A percentile compares a stretch with the other conserved stretches of the same genome.
Evolutionary conservation across 306 rosid species (phyloP).

Genomic region (Potentilla sterilis): DNA sequence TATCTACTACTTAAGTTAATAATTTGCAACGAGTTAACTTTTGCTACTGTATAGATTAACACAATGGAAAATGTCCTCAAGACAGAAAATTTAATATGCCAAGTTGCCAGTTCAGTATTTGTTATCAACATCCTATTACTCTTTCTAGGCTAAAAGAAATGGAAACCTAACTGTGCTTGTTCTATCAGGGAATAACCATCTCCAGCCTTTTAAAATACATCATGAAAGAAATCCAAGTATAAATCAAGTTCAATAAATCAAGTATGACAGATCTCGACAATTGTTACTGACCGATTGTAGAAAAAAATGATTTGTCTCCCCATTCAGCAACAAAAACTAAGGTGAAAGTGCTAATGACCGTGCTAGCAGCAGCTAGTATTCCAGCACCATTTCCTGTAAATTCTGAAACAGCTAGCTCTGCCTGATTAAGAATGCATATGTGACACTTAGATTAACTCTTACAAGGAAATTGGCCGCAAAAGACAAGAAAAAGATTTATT

Average conservation of each 20-base stretch:
- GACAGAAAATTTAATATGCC: not conserved
- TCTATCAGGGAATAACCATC: conserved; percentile 10
- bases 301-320: conserved; percentile 98
- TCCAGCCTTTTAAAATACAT: conserved; percentile 8
- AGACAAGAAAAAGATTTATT: conserved; percentile 13
- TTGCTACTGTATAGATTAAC: not conserved
- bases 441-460: conserved; percentile 18
- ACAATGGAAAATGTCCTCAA: not conserved
- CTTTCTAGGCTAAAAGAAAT: not conserved
- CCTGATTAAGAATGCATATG: conserved; percentile 59
- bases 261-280: not conserved
- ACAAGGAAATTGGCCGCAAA: not conserved
- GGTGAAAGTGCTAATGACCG: conserved; percentile 67
- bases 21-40: not conserved
- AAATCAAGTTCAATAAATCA: not conserved
- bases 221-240: conserved; percentile 2
- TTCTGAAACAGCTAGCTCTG: conserved; percentile 89
- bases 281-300: conserved; percentile 77
- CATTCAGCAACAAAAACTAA: conserved; percentile 97
- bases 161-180: not conserved
- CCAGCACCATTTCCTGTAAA: conserved; percentile 89
- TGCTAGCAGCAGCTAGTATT: conserved; percentile 75
- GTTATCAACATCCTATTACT: not conserved
- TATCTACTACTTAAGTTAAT: not conserved
- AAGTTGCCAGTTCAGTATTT: not conserved